Conservation (phyloP, 2,329 filamentous ascomycete species). For the Pseudocercospora fuligena region DNA sequence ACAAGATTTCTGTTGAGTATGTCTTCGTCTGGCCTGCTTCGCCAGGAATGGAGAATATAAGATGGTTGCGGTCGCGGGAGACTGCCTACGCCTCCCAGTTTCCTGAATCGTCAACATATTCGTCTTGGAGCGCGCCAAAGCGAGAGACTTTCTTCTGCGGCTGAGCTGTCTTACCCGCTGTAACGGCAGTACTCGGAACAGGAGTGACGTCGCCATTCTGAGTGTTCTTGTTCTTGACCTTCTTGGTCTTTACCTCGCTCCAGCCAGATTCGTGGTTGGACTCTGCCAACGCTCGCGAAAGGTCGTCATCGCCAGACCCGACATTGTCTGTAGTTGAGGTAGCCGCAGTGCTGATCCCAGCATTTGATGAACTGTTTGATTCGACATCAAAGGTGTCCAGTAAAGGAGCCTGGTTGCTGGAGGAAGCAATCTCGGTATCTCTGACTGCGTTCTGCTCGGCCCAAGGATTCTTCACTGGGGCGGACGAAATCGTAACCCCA, state of each 20-base stretch:
- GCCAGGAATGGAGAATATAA: constrained; percentile 1
- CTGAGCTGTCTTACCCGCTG: not conserved
- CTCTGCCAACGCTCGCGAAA: constrained; percentile 55
- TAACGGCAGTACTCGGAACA: not conserved
- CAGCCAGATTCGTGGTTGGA: constrained; percentile 60
- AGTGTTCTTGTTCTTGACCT: constrained; percentile 55
- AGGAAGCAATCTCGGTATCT: constrained; percentile 17
- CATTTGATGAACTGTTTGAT: constrained; percentile 48
- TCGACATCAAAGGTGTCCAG: constrained; percentile 58
- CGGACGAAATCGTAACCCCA: constrained; percentile 59
- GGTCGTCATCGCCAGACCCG: constrained; percentile 66
- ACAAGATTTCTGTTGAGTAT: not conserved
- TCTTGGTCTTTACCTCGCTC: constrained; percentile 65
- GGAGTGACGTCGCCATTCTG: constrained; percentile 29
- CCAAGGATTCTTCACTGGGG: constrained; percentile 61
- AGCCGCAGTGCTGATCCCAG: constrained; percentile 44
- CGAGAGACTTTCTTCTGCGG: not conserved
- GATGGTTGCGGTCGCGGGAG: not conserved
- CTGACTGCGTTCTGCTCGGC: constrained; percentile 39
- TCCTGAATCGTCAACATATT: not conserved
- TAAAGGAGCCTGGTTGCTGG: constrained; percentile 37
- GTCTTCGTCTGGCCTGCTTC: not conserved
- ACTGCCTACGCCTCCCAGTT: not conserved
- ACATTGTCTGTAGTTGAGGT: constrained; percentile 50
- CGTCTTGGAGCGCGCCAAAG: constrained; percentile 1